Evolutionary conservation across 148 eudicot species (phyloP).

Genomic region (Chenopodium quinoa): DNA sequence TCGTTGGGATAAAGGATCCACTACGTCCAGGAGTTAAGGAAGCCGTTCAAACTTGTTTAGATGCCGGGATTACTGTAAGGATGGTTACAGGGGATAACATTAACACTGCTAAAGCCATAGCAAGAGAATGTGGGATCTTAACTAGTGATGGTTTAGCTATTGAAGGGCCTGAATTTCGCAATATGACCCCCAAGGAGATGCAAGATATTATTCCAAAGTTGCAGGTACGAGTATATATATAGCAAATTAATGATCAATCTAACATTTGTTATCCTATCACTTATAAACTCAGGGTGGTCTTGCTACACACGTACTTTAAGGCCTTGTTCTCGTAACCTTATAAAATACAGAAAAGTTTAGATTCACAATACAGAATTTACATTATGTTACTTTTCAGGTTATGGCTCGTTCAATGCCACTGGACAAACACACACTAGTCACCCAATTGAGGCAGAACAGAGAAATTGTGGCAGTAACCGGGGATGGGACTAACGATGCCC

Average conservation of each 20-base stretch:
- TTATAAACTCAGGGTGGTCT: neutral
- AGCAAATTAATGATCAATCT: too few relatives aligned
- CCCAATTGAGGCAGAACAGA: constrained; percentile 41
- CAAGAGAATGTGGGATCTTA: constrained; percentile 84
- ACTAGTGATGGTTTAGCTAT: constrained; percentile 67
- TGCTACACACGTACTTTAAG: too few relatives aligned
- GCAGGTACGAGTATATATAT: constrained; percentile 44
- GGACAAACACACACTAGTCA: constrained; percentile 68
- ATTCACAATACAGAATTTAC: neutral
- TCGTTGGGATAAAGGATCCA: constrained; percentile 88
- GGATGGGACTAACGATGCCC: constrained; percentile 90
- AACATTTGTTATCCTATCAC: too few relatives aligned
- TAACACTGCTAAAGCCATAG: constrained; percentile 86
- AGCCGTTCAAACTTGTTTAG: constrained; percentile 73
- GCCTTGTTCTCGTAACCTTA: neutral
- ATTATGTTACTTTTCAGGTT: constrained; percentile 36
- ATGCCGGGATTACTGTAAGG: constrained; percentile 68
- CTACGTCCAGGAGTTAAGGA: constrained; percentile 81
- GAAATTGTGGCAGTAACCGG: constrained; percentile 89
- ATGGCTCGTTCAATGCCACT: constrained; percentile 80
- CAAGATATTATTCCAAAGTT: constrained; percentile 61
- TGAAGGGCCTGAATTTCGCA: constrained; percentile 65
- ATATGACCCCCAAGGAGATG: constrained; percentile 53
- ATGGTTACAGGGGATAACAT: constrained; percentile 94
- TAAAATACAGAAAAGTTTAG: too few relatives aligned